Evolutionary conservation across 2,329 filamentous ascomycete genomes (phyloP).

Genomic region (Arthrobotrys sinensis): DNA sequence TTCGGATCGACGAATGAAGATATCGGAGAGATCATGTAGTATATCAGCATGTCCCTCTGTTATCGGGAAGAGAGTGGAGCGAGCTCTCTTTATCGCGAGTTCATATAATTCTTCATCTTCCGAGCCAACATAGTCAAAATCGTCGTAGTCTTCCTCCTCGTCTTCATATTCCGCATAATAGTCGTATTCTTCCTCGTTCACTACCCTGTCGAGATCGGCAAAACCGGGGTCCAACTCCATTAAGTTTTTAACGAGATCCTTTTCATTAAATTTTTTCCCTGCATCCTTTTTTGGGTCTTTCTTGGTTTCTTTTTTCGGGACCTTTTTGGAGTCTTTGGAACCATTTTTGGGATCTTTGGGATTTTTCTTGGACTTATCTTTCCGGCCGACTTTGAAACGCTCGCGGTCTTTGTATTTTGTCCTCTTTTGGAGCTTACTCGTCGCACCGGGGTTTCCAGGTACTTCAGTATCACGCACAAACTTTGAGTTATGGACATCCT

Average conservation of each 20-base stretch:
- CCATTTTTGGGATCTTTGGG: neutral
- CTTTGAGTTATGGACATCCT: too few relatives aligned
- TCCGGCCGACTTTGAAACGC: neutral
- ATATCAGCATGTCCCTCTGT: neutral
- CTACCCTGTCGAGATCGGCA: neutral
- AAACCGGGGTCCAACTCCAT: neutral
- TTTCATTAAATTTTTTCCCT: neutral
- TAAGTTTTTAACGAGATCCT: neutral
- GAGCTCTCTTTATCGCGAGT: slow-evolving; percentile 11
- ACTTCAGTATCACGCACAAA: too few relatives aligned
- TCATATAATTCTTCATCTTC: slow-evolving; percentile 25
- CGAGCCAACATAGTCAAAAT: neutral
- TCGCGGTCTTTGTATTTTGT: neutral
- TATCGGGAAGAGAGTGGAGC: neutral
- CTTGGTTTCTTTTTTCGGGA: neutral
- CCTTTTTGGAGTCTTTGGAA: neutral
- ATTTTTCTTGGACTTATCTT: neutral
- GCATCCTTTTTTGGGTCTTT: neutral
- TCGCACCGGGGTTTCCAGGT: too few relatives aligned
- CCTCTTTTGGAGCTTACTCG: neutral
- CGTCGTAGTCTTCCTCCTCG: neutral
- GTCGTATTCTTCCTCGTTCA: neutral
- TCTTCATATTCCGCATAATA: neutral
- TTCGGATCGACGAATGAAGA: neutral
- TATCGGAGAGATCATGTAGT: too few relatives aligned